These are phyloP conservation scores for Helianthus tuberosus DNA, from an alignment of 129 eudicot genomes.

Conservation along the genomic window DNA sequence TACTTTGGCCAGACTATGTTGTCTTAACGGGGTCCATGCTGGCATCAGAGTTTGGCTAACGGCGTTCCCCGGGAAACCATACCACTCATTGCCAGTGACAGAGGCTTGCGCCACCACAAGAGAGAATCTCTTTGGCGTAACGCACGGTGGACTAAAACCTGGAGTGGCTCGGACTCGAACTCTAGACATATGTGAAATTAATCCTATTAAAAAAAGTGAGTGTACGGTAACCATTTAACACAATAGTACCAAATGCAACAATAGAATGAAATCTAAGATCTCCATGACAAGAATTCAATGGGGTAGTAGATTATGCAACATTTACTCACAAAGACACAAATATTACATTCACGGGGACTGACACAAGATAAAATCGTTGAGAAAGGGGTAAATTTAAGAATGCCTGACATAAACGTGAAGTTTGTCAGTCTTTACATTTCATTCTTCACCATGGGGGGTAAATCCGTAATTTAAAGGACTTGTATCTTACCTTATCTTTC, in stretches of 20 bases:
- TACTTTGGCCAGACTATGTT: too few species aligned
- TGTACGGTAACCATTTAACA: neutral
- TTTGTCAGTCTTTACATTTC: constrained; percentile 3
- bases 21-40: too few species aligned
- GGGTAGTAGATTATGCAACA: neutral
- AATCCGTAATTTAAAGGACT: neutral
- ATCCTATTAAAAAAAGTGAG: too few species aligned
- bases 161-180: too few species aligned
- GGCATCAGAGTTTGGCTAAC: too few species aligned
- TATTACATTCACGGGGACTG: neutral
- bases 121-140: too few species aligned
- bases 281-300: neutral
- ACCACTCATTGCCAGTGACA: too few species aligned
- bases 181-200: too few species aligned
- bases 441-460: neutral
- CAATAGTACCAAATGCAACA: neutral
- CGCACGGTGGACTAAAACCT: too few species aligned
- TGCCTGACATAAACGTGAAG: constrained; percentile 15
- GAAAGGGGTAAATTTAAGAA: constrained; percentile 3
- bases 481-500: too few species aligned
- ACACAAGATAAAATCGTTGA: neutral
- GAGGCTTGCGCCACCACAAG: too few species aligned
- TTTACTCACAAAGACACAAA: constrained; percentile 3
- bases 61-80: too few species aligned
- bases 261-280: neutral